Base-by-base conservation (phyloP, 2,329 filamentous ascomycete genomes). In the Exophiala lecanii-corni region DNA sequence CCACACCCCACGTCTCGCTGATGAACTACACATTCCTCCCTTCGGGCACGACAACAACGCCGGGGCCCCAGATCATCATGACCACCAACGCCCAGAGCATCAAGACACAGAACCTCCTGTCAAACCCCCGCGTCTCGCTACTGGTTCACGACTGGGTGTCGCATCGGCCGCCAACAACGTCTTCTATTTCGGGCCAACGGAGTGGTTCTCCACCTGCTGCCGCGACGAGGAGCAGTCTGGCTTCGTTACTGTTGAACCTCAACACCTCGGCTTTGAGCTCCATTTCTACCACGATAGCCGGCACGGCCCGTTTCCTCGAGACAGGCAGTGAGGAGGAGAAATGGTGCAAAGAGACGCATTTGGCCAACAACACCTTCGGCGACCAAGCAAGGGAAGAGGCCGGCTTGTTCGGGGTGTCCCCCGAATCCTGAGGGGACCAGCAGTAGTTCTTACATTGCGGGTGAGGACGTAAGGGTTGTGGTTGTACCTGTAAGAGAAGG, bases 11-110 rank as follows among this genome's bases (percentile, higher is more conserved):
- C 64, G 87, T 97, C 54, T 94, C 89, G 26, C 80, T 98, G 53
- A 98, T 98, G 92, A 96, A 94, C 73, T 97, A 97, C 72, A 97
- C 92, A 60, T 97, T 96, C 69, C 84, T 98, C 16, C 84, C 89
- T 28, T 41, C 34, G 26, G 53, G 53, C 31, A 45, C 28, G 41
- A 50, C 43, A 43, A 50, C 18, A 19, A 20, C 15, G 13, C 61
- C 75, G 39, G 67, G 71, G n/a, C 83, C 88, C n/a, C 84, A 89
- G 52, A 94, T 97, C 61, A 84, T 97, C 73, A 89, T 91, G 85
- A 97, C 92, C 43, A 94, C 84, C 3, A 81, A 89, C 57, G 78
- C 85, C 16, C 83, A 83, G 57, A 79, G 82, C 3, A 67, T 76
- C 25, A 79, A 83, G 54, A 83, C 84, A 1, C 77, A 81, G 56